Evolutionary conservation across 2,329 filamentous ascomycete genomes (phyloP), one percentile per base, ranked within the genome.

Genomic region (Emergomyces africanus): DNA sequence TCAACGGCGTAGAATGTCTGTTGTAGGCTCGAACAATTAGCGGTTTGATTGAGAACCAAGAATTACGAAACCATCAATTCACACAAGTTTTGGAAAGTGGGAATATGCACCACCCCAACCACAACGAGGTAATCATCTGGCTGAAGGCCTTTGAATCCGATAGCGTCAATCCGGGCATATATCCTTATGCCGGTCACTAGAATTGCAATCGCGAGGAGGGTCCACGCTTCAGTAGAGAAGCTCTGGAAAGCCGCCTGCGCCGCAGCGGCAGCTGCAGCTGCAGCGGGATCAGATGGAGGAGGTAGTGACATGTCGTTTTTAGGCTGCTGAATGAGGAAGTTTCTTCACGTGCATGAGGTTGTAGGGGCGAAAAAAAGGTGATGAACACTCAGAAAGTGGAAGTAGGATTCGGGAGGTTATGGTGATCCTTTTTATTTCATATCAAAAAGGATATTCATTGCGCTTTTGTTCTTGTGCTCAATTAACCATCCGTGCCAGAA

Each of bases 111-210:
- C 12, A 23, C 51, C 15, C 51, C 51, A 28, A 41, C 33, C 35
- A 78, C 70, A 65, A 82, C 79, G 18, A 84, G 66, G 60, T 79
- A 82, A 61, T 85, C 82, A 63, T 59, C 82, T 76, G 12, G 76
- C 73, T 20, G 65, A 48, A 70, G 49, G 61, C 66, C 57, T 25
- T 41, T 54, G 20, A 54, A 39, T 2, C 68, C 68, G 12, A 63
- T 60, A 5, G 72, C 69, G 35, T 67, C 71, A 55, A 77, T 66
- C 14, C 81, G 73, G 8, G 77, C 72, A 62, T 76, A 79, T 6
- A 76, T 77, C 50, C 82, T 64, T 25, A 69, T 62, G 5, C 68
- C 33, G 15, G 68, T 69, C 28, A 64, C 62, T 4, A 64, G 53
- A 61, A 68, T 58, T n/a, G 28, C 56, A 37, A 57, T 28, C 10